phyloP scores from a whole-genome alignment of 495 filamentous ascomycete species.

The Trichodelitschia bisporula region DNA sequence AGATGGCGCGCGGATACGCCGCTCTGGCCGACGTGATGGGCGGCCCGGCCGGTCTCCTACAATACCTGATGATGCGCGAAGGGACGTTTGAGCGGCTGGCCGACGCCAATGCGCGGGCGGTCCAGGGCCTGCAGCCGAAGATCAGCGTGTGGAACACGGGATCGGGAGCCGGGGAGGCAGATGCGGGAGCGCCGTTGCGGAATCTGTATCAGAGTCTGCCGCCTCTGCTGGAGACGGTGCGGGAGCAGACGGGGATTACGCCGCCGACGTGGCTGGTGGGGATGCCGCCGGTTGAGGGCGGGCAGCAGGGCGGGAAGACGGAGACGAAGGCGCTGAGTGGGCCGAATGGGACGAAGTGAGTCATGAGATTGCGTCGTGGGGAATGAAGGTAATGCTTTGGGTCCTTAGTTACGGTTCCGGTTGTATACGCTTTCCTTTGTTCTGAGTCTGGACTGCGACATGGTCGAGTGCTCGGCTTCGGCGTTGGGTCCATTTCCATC shows the following conservation, averaged over 20 bases:
- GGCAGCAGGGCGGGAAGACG: constrained; percentile 1
- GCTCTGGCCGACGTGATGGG: constrained; percentile 45
- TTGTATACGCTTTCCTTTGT: too few species aligned
- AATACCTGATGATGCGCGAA: constrained; percentile 58
- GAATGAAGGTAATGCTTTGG: too few species aligned
- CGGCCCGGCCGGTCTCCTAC: constrained; percentile 40
- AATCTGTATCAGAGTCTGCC: constrained; percentile 54
- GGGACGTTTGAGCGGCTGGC: constrained; percentile 38
- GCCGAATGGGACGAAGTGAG: too few species aligned
- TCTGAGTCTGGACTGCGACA: too few species aligned
- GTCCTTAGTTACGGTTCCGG: too few species aligned
- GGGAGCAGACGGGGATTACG: constrained; percentile 59
- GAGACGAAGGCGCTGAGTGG: too few species aligned
- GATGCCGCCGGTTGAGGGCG: constrained; percentile 15
- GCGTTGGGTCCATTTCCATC: too few species aligned
- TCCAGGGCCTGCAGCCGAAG: constrained; percentile 61
- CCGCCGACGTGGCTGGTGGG: constrained; percentile 44
- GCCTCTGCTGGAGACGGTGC: constrained; percentile 54
- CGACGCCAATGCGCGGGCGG: constrained; percentile 41
- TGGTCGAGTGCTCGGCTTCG: too few species aligned
- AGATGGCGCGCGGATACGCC: constrained; percentile 54
- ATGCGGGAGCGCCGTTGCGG: constrained; percentile 24
- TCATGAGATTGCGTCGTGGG: too few species aligned
- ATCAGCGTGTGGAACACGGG: constrained; percentile 77
- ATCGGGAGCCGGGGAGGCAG: constrained; percentile 14